Evolutionary conservation across 1,284 basidiomycete species (phyloP), one percentile per base, ranked within the genome.

Genomic region (Paramarasmius palmivorus): DNA sequence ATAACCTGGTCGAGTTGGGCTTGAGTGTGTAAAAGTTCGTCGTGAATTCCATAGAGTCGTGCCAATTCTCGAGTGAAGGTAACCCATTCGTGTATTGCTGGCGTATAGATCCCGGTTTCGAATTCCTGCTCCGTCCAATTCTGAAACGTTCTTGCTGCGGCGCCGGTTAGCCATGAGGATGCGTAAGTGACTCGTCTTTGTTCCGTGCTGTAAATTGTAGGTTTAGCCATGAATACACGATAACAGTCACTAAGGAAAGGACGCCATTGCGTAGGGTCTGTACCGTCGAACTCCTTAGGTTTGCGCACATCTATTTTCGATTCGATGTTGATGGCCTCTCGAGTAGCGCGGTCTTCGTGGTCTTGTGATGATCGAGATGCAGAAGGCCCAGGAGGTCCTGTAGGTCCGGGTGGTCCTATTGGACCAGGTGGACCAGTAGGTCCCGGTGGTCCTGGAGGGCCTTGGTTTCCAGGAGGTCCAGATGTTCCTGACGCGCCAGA

Each of bases 291-390:
- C 19, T 25, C 25, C 7, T 25, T 25, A 5, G 41, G 50, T 23
- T 52, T 52, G 12, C 35, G 32, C 12, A 52, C 46, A 2, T 52
- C 50, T 2, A 52, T 15, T 23, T 46, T 45, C n/a, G n/a, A n/a
- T n/a, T n/a, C n/a, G n/a, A n/a, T n/a, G n/a, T n/a, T n/a, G n/a
- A n/a, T n/a, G n/a, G 2, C 17, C 8, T 39, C 46, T 42, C 37
- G 20, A 9, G 10, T 42, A 23, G 2, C 38, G 14, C 2, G 48
- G 35, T 22, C 29, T 39, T 10, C 22, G 9, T 25, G 35, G 35
- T 36, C 10, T 9, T 9, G 35, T 19, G 39, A 22, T 2, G 17
- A n/a, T 8, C 10, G 39, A 41, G 39, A 22, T 3, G 3, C 19
- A 2, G 39, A 22, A 12, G 19, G 19, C 19, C 12, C 39, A 2